These are phyloP conservation scores for Umbelopsis sp. DNA, from an alignment of 192 early-diverging fungal genomes.

Conservation along the genomic window DNA sequence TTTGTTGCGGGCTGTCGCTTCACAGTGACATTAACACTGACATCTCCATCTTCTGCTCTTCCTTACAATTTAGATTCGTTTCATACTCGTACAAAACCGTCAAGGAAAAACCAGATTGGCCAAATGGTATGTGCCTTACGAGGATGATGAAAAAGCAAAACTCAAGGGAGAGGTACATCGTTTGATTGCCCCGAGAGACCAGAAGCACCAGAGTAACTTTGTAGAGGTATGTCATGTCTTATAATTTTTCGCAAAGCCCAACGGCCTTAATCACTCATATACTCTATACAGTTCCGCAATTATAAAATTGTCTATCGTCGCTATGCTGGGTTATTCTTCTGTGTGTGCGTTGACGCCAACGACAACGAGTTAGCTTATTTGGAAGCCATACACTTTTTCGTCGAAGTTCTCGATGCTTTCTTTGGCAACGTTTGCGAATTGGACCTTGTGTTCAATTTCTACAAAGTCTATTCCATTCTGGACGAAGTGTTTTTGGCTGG, in stretches of 20 bases:
- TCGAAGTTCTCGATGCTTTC: slow-evolving; percentile 97
- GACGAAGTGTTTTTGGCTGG: slow-evolving; percentile 98
- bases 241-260: neutral
- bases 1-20: too few relatives aligned
- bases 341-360: slow-evolving; percentile 97
- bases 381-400: slow-evolving; percentile 99
- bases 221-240: slow-evolving; percentile 71
- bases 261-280: neutral
- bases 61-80: slow-evolving; percentile 69
- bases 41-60: neutral
- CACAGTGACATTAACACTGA: neutral
- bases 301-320: slow-evolving; percentile 98
- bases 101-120: slow-evolving; percentile 97
- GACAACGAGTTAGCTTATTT: slow-evolving; percentile 96
- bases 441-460: slow-evolving; percentile 98
- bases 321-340: slow-evolving; percentile 98
- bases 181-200: slow-evolving; percentile 93
- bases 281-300: slow-evolving; percentile 78
- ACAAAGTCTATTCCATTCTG: slow-evolving; percentile 94
- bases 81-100: slow-evolving; percentile 97
- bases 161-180: slow-evolving; percentile 96
- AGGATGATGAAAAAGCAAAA: slow-evolving; percentile 93
- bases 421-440: slow-evolving; percentile 99
- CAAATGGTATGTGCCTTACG: slow-evolving; percentile 96
- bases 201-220: slow-evolving; percentile 97